phyloP scores from a whole-genome alignment of 805 yeast species.

The Kazachstania taianensis region DNA sequence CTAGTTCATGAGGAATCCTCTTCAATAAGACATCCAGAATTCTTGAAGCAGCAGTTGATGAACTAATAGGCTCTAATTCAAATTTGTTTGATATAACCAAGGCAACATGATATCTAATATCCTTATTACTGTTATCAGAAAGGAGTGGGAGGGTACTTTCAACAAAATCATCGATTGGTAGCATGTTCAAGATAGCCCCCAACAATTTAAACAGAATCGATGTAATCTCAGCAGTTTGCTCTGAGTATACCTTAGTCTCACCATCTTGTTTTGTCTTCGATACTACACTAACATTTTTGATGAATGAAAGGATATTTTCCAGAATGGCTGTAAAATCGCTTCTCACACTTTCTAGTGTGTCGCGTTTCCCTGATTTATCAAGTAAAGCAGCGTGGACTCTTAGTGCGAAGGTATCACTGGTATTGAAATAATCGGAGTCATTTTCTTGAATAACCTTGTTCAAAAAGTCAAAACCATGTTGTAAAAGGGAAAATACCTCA shows the following conservation, averaged over 20 bases:
- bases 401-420: conserved; percentile 35
- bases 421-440: conserved; percentile 20
- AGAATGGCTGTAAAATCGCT: conserved; percentile 20
- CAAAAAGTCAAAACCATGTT: conserved; percentile 46
- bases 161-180: conserved; percentile 69
- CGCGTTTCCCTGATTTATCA: conserved; percentile 25
- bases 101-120: conserved; percentile 52
- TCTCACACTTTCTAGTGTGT: conserved; percentile 14
- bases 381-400: conserved; percentile 43
- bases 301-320: conserved; percentile 16
- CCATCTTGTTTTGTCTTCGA: conserved; percentile 7
- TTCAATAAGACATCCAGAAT: conserved; percentile 45
- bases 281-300: conserved; percentile 10
- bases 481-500: conserved; percentile 41
- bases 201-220: conserved; percentile 45
- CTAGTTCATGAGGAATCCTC: conserved; percentile 17
- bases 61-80: conserved; percentile 51
- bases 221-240: conserved; percentile 26
- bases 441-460: conserved; percentile 39
- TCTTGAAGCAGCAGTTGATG: conserved; percentile 39
- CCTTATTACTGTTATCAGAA: conserved; percentile 27
- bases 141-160: conserved; percentile 43
- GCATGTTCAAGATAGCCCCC: conserved; percentile 50
- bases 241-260: conserved; percentile 12
- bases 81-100: conserved; percentile 57